Evolutionary conservation across 75 land plant genomes (phyloP).

Genomic region (Cryptomeria japonica): DNA sequence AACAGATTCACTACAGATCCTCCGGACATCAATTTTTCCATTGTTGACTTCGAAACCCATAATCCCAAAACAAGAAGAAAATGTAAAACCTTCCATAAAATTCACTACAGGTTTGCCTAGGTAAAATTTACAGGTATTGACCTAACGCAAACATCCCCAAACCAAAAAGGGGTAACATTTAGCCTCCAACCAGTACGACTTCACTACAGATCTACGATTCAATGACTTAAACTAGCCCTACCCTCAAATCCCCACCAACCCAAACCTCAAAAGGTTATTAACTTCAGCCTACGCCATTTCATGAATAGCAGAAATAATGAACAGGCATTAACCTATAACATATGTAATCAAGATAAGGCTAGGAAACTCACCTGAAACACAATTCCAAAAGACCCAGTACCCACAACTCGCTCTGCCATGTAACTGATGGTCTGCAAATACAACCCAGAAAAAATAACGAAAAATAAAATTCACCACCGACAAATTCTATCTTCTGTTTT

Average conservation of each 20-base stretch:
- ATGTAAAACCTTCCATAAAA: neutral
- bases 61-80: neutral
- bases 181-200: slow-evolving; percentile 38
- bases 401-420: slow-evolving; percentile 93
- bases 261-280: neutral
- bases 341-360: neutral
- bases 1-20: neutral
- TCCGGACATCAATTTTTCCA: neutral
- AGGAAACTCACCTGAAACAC: slow-evolving; percentile 71
- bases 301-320: neutral
- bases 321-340: neutral
- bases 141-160: neutral
- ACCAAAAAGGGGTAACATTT: slow-evolving; percentile 38
- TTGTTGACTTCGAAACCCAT: neutral
- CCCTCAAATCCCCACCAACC: neutral
- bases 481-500: neutral
- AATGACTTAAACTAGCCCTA: neutral
- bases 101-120: neutral
- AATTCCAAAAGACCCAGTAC: slow-evolving; percentile 91
- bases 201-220: neutral
- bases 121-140: neutral
- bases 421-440: slow-evolving; percentile 84
- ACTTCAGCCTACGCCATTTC: neutral
- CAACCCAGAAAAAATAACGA: neutral
- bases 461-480: neutral